Percentiles rank a stretch among this genome's conserved stretches.
Evolutionary conservation across 768 basidiomycete genomes (phyloP).

Genomic region (Agrocybe pediades): DNA sequence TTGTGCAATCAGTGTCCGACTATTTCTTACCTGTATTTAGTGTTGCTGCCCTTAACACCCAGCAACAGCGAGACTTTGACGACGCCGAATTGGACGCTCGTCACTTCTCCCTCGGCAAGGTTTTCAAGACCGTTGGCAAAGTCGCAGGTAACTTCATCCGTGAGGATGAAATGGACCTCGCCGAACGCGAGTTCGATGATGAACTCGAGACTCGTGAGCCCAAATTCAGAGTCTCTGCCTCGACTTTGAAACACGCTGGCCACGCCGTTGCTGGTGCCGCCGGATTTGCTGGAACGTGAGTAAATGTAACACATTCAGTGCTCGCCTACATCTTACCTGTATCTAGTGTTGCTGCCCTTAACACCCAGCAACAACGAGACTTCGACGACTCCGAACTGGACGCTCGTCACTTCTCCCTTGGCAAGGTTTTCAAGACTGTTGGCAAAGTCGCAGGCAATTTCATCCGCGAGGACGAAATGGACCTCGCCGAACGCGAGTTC

Average conservation of each 20-base stretch:
- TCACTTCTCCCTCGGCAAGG: not conserved
- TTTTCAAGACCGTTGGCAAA: constrained; percentile 3
- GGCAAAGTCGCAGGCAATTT: not conserved
- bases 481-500: not conserved
- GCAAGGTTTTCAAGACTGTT: not conserved
- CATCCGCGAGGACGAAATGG: not conserved
- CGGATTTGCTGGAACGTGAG: constrained; percentile 1
- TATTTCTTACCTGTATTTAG: too few species aligned
- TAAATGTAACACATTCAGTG: not conserved
- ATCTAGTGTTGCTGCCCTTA: not conserved
- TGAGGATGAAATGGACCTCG: constrained; percentile 3
- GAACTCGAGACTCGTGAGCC: too few species aligned
- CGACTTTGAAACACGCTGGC: too few species aligned
- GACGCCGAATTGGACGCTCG: constrained; percentile 5
- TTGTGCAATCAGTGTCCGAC: too few species aligned
- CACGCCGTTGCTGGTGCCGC: not conserved
- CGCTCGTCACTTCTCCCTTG: not conserved
- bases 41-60: too few species aligned
- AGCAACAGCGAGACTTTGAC: too few species aligned
- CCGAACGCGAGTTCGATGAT: not conserved
- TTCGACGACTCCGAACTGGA: not conserved
- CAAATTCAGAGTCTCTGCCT: too few species aligned
- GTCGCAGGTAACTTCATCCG: constrained; percentile 1
- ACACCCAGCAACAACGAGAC: not conserved
- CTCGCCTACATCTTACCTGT: not conserved